Base-by-base conservation (phyloP, 139 green algal species). In the Bryopsis sp. region DNA sequence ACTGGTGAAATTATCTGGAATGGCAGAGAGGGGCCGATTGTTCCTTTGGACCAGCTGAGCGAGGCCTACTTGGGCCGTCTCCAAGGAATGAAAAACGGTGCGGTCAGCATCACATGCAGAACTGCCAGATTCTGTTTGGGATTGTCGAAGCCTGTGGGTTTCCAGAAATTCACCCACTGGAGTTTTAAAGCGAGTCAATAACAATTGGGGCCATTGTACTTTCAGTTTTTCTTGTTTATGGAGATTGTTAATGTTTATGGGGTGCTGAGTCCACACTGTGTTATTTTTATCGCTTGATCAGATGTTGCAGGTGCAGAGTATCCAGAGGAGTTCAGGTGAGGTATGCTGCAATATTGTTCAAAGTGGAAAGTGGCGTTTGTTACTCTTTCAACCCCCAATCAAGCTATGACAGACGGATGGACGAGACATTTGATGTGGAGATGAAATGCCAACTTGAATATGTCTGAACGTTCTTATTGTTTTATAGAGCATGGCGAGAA, bases 1-100 rank as follows among this genome's bases (percentile, higher is more conserved):
- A 80, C 65, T 39, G 79, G 69, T 22, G 78, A 88, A 28, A 70
- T 88, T 28, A 79, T 86, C 2, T 88, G 82, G 82, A 38, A 70
- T 39, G 78, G 39, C 24, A 38, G 76, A 59, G 54, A 85, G 3
- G 69, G 69, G 58, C 68, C 72, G 6, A 62, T 86, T 15, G 72
- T 80, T 15, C 74, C 62, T 1, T 33, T 84, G 34, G 67, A 81
- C 48, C 62, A 58, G 32, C 66, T 88, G 0, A 67, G 72, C 19
- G 82, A 88, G 43, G 82, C 82, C 22, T 63, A 88, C 63, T 71
- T 88, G 29, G 72, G 74, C 37, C 72, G 71, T 28, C 72, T 85
- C 47, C 76, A 85, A 72, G 81, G 79, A 67, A 81, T 85, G 74
- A 43, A 35, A 4, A 84, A 86, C 29, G 65, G 74, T 78, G 5